Conservation (phyloP, 345 rosid species). For the Gossypium mustelinum region DNA sequence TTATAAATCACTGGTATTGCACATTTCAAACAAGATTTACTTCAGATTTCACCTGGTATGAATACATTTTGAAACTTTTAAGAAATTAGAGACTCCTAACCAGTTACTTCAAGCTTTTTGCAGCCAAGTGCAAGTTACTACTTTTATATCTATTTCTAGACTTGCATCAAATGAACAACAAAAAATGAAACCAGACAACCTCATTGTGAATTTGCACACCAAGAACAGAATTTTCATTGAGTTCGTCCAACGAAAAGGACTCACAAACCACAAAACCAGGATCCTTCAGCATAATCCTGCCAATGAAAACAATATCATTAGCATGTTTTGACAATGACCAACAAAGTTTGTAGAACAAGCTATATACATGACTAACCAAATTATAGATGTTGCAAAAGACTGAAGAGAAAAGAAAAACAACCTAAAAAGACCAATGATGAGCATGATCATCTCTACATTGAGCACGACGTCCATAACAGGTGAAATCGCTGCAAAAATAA, state of each 20-base stretch:
- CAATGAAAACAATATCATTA: slow-evolving; percentile 12
- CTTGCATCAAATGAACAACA: background rate
- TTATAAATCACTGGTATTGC: background rate
- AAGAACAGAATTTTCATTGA: slow-evolving; percentile 18
- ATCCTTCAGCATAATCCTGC: slow-evolving; percentile 48
- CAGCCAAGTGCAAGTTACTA: background rate
- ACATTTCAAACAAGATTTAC: background rate
- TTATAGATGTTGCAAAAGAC: background rate
- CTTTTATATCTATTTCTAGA: background rate
- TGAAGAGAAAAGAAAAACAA: slow-evolving; percentile 22
- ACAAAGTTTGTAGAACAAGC: slow-evolving; percentile 1
- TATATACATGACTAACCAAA: background rate
- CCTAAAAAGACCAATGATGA: slow-evolving; percentile 48
- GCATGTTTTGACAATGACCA: background rate
- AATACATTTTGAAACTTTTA: background rate
- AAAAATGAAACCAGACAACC: slow-evolving; percentile 23
- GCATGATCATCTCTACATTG: slow-evolving; percentile 38
- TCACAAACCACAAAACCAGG: slow-evolving; percentile 40
- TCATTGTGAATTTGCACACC: slow-evolving; percentile 28
- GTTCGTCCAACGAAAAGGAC: slow-evolving; percentile 23
- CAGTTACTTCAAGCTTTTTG: background rate
- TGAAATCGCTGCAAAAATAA: slow-evolving; percentile 37
- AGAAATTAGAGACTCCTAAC: background rate
- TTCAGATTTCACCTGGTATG: background rate
- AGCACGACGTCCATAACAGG: slow-evolving; percentile 27